phyloP scores from a whole-genome alignment of 148 eudicot species.

The Amaranthus cruentus region DNA sequence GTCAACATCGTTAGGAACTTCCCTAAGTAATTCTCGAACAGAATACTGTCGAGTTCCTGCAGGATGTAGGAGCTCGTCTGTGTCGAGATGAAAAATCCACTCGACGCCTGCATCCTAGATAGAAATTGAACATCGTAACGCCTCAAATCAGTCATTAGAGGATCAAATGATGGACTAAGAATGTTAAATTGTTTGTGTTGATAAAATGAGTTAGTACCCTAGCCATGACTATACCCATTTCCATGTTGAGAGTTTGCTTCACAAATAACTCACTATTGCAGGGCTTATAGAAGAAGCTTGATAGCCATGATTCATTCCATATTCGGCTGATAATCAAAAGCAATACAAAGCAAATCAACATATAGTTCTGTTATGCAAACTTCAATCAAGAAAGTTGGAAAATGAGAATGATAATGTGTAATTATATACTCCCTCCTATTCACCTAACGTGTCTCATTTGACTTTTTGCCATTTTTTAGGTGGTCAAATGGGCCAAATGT shows the following conservation, averaged over 20 bases:
- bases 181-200: too few species aligned
- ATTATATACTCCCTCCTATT: too few species aligned
- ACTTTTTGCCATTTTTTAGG: too few species aligned
- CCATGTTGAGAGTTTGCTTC: slow-evolving; percentile 87
- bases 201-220: slow-evolving; percentile 41
- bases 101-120: slow-evolving; percentile 64
- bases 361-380: too few species aligned
- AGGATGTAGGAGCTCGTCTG: slow-evolving; percentile 85
- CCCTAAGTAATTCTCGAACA: slow-evolving; percentile 44
- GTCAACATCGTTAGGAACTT: slow-evolving; percentile 58
- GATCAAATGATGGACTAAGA: neutral
- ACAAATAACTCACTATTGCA: slow-evolving; percentile 79
- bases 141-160: neutral
- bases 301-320: slow-evolving; percentile 78
- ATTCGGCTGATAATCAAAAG: slow-evolving; percentile 44
- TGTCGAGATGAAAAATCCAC: slow-evolving; percentile 90
- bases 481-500: too few species aligned
- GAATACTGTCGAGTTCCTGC: slow-evolving; percentile 69
- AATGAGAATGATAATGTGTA: too few species aligned
- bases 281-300: slow-evolving; percentile 68
- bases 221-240: slow-evolving; percentile 80
- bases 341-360: slow-evolving; percentile 1
- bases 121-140: slow-evolving; percentile 5
- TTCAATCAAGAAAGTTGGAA: too few species aligned
- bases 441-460: too few species aligned